Evolutionary conservation across 495 filamentous ascomycete species (phyloP), one percentile per base, ranked within the genome.

Genomic region (Penicillium verhagenii): DNA sequence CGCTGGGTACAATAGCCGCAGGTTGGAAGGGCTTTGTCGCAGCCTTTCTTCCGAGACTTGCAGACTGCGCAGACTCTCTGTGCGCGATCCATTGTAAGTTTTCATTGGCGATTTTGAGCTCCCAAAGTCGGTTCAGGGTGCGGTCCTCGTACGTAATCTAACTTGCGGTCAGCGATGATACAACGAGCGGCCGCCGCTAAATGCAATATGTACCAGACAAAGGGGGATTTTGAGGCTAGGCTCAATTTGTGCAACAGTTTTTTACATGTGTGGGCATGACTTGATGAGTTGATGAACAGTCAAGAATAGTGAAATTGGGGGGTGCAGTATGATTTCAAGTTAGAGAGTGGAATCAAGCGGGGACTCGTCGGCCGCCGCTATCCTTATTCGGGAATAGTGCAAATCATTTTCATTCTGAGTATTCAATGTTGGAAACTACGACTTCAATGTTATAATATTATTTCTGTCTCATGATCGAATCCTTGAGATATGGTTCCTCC

Each of bases 11-110:
- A 72, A 33, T 63, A 68, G n/a, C 60, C 64, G 52, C 72, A 75
- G 9, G 38, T 46, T 9, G 72, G 72, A 31, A 72, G 51, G 2
- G 53, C 48, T 46, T 75, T 75, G 54, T 66, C 68, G 37, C 72
- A 75, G 21, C 66, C 60, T 42, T 68, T 68, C 58, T 75, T 75
- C 20, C 67, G 65, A 14, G 46, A 23, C 48, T 67, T 70, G 50
- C 71, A 75, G 16, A 52, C 63, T n/a, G 47, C 39, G 47, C 72
- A 74, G 19, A 45, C 50, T 37, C 26, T 39, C 19, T 26, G 39
- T 4, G 50, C 50, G 18, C 25, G 50, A 8, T 53, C 50, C 50
- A 53, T 40, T 13, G 5, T 20, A 10, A 7, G 6, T 24, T 9
- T 16, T n/a, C n/a, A n/a, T n/a, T n/a, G n/a, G n/a, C n/a, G 18